These are phyloP conservation scores for Aspergillus latus DNA, from an alignment of 2,329 filamentous ascomycete species.

Conservation along the genomic window DNA sequence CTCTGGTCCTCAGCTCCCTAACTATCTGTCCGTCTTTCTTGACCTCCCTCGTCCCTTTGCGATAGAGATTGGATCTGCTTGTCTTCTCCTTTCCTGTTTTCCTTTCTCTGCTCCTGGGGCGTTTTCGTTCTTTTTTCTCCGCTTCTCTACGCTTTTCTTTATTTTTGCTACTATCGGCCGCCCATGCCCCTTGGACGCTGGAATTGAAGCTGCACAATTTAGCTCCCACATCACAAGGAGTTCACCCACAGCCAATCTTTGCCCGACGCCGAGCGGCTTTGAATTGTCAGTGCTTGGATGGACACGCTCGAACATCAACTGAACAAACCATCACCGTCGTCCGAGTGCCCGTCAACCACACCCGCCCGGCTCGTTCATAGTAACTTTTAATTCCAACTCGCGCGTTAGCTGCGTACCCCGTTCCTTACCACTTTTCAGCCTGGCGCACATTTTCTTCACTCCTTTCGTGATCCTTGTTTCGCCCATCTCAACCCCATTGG, in stretches of 20 bases:
- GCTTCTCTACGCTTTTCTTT: slow-evolving; percentile 19
- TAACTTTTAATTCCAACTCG: slow-evolving; percentile 14
- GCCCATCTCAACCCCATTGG: neutral
- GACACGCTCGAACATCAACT: slow-evolving; percentile 3
- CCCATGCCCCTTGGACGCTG: slow-evolving; percentile 20
- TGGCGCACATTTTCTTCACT: slow-evolving; percentile 19
- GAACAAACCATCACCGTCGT: slow-evolving; percentile 11
- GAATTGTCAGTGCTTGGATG: slow-evolving; percentile 10
- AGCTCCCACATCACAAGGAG: slow-evolving; percentile 18
- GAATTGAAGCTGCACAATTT: slow-evolving; percentile 15
- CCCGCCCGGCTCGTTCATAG: slow-evolving; percentile 7
- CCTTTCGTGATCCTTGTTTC: neutral
- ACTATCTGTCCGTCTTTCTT: neutral
- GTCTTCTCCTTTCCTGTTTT: slow-evolving; percentile 17
- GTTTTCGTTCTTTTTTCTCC: slow-evolving; percentile 14
- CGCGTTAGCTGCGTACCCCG: slow-evolving; percentile 11
- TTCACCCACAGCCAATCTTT: slow-evolving; percentile 4
- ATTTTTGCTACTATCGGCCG: slow-evolving; percentile 17
- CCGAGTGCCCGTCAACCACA: slow-evolving; percentile 4
- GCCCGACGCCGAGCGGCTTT: slow-evolving; percentile 17
- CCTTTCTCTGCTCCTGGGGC: slow-evolving; percentile 15
- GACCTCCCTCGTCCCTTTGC: slow-evolving; percentile 4
- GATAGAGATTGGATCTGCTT: slow-evolving; percentile 12
- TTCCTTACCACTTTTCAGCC: slow-evolving; percentile 15
- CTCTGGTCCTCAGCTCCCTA: slow-evolving; percentile 11